These are phyloP conservation scores for Scheffersomyces coipomensis DNA, from an alignment of 805 yeast genomes.

Conservation along the genomic window DNA sequence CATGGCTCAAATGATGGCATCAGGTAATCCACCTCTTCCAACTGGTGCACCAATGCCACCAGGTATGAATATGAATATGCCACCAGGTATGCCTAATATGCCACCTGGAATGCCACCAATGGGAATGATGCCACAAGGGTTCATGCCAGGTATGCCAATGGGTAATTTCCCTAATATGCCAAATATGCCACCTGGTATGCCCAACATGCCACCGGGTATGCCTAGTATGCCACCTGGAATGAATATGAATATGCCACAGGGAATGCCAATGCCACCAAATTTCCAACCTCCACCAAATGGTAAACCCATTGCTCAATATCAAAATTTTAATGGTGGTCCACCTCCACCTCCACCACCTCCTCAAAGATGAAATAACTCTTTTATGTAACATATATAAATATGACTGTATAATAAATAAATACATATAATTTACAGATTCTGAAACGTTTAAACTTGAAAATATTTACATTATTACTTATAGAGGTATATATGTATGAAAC, in stretches of 20 bases:
- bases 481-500: background rate
- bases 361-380: constrained; percentile 2
- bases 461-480: constrained; percentile 1
- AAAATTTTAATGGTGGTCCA: constrained; percentile 7
- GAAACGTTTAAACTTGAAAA: background rate
- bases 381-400: background rate
- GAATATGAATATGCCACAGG: constrained; percentile 30
- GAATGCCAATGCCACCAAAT: constrained; percentile 1
- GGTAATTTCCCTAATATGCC: constrained; percentile 13
- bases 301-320: constrained; percentile 3
- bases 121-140: constrained; percentile 14
- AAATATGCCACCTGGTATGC: constrained; percentile 16
- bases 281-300: constrained; percentile 4
- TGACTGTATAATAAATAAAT: background rate
- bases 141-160: constrained; percentile 6
- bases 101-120: constrained; percentile 20
- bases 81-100: constrained; percentile 13
- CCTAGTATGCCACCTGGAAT: constrained; percentile 19
- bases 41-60: background rate
- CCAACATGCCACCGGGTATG: constrained; percentile 23
- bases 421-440: background rate
- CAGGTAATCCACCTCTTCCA: constrained; percentile 8
- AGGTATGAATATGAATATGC: constrained; percentile 30
- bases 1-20: constrained; percentile 56
- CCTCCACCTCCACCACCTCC: constrained; percentile 19